Evolutionary conservation across 768 basidiomycete genomes (phyloP).

Genomic region (Coprinopsis cinerea): DNA sequence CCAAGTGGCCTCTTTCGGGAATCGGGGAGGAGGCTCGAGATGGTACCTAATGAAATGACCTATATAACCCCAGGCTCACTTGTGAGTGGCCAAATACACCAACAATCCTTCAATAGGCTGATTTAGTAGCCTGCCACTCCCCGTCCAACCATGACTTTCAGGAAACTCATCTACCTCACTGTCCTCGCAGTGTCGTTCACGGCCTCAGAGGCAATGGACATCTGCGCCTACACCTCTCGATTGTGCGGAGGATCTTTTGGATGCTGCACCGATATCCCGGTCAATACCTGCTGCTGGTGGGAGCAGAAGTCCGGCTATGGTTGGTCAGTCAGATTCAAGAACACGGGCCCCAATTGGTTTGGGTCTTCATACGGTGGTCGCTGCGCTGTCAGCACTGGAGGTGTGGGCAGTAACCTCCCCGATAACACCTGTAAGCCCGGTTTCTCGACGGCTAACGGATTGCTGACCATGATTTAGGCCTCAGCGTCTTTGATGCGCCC

Average conservation of each 20-base stretch:
- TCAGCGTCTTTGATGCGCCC: constrained; percentile 8
- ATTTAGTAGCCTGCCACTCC: too few relatives aligned
- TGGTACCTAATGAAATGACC: too few relatives aligned
- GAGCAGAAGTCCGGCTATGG: background rate
- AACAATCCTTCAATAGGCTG: too few relatives aligned
- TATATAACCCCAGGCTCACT: too few relatives aligned
- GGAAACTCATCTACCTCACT: too few relatives aligned
- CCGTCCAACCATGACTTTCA: too few relatives aligned
- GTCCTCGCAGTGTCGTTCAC: too few relatives aligned
- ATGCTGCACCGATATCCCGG: constrained; percentile 10
- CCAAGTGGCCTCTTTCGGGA: too few relatives aligned
- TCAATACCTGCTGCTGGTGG: constrained; percentile 10
- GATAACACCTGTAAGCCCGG: constrained; percentile 6
- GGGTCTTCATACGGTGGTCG: constrained; percentile 5
- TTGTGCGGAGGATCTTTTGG: constrained; percentile 5
- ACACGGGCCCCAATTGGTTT: constrained; percentile 1
- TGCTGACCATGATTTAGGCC: background rate
- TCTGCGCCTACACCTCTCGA: constrained; percentile 12
- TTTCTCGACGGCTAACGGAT: background rate
- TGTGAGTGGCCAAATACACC: too few relatives aligned
- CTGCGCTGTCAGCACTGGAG: constrained; percentile 3
- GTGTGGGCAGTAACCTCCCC: background rate
- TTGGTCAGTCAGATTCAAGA: constrained; percentile 8
- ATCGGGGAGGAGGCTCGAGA: too few relatives aligned
- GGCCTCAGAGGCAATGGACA: background rate